Evolutionary conservation across 208 protist genomes (phyloP).

Genomic region (Wallacemonas collosoma): DNA sequence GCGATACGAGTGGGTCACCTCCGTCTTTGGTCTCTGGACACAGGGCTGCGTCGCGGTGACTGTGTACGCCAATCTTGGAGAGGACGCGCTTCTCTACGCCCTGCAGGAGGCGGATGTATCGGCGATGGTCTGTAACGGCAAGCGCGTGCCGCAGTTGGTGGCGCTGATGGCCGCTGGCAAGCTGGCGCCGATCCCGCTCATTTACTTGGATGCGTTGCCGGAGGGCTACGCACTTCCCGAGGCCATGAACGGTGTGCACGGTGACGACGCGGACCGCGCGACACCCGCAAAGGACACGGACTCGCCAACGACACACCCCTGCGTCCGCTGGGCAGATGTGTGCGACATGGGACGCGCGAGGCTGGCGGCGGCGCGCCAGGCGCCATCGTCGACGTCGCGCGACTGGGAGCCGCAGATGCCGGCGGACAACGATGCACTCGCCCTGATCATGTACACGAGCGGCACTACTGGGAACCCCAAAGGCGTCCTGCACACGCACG

Average conservation of each 20-base stretch:
- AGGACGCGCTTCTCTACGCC: conserved; percentile 45
- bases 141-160: conserved; percentile 29
- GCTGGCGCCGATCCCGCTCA: conserved; percentile 20
- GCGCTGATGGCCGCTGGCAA: conserved; percentile 23
- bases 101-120: conserved; percentile 28
- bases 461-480: conserved; percentile 76
- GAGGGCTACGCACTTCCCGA: conserved; percentile 23
- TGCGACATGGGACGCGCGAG: conserved; percentile 20
- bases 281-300: conserved; percentile 14
- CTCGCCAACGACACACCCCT: background rate
- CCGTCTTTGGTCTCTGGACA: conserved; percentile 48
- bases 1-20: conserved; percentile 52
- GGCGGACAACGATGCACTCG: conserved; percentile 16
- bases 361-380: background rate
- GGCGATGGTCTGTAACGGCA: conserved; percentile 41
- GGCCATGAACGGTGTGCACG: conserved; percentile 11
- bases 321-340: conserved; percentile 37
- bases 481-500: conserved; percentile 64
- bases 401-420: conserved; percentile 14
- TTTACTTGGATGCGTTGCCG: conserved; percentile 33
- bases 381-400: conserved; percentile 27
- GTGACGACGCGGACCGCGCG: conserved; percentile 9
- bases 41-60: conserved; percentile 39
- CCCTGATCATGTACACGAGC: conserved; percentile 77
- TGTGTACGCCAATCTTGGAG: conserved; percentile 58